A percentile compares a stretch with the other conserved stretches of the same genome.
Conservation (phyloP, 2,329 filamentous ascomycete species). For the Trichoderma guizhouense region DNA sequence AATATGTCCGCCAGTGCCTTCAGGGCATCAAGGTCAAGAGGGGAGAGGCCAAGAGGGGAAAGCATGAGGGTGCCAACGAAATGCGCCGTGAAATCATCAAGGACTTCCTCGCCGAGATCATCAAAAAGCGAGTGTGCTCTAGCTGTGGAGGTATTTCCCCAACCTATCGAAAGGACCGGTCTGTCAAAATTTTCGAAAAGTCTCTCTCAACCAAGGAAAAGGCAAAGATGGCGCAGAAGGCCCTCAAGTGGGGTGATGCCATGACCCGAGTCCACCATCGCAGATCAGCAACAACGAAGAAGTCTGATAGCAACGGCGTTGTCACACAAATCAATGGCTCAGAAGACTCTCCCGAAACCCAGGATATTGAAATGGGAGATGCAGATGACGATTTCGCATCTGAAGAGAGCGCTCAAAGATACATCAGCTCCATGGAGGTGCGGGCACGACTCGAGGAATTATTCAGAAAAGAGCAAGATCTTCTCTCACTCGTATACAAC, state of each 20-base stretch:
- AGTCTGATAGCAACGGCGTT: constrained; percentile 59
- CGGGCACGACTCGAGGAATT: constrained; percentile 72
- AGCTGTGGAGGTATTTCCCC: constrained; percentile 70
- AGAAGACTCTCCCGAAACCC: constrained; percentile 39
- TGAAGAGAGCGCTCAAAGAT: constrained; percentile 54
- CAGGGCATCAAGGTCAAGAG: constrained; percentile 52
- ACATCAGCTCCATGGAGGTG: constrained; percentile 80
- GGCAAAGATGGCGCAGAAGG: constrained; percentile 68
- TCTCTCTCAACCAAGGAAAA: constrained; percentile 70
- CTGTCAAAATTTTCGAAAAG: constrained; percentile 91
- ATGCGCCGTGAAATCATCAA: constrained; percentile 73
- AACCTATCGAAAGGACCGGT: constrained; percentile 82
- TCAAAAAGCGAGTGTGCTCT: constrained; percentile 65
- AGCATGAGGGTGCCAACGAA: constrained; percentile 80
- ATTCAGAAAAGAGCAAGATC: constrained; percentile 82
- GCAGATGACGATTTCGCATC: constrained; percentile 21
- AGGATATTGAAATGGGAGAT: constrained; percentile 33
- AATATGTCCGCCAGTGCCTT: constrained; percentile 72
- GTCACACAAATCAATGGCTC: constrained; percentile 50
- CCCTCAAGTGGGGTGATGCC: constrained; percentile 67
- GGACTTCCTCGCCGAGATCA: constrained; percentile 74
- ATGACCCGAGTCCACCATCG: constrained; percentile 46
- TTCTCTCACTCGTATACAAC: constrained; percentile 81
- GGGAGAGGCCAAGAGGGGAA: constrained; percentile 55
- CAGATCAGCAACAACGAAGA: constrained; percentile 43